Conservation (phyloP, 1,139 yeast genomes). For the Blastobotrys elegans region DNA sequence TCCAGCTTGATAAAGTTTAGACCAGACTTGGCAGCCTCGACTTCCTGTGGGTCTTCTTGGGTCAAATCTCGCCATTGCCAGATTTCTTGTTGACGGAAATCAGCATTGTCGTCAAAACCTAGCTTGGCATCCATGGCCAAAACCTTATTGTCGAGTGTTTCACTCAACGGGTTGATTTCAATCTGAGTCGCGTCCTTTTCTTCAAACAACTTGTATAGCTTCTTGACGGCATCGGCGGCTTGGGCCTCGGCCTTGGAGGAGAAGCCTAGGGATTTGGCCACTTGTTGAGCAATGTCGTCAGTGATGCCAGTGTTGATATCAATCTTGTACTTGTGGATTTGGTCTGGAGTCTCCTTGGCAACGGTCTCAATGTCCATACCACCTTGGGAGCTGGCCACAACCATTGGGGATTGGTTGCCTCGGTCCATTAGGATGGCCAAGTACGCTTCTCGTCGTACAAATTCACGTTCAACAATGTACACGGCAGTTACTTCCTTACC, state of each 20-base stretch:
- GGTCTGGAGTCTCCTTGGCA: slow-evolving; percentile 85
- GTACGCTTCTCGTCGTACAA: slow-evolving; percentile 91
- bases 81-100: slow-evolving; percentile 91
- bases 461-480: slow-evolving; percentile 90
- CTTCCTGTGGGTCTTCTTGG: slow-evolving; percentile 98
- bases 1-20: slow-evolving; percentile 95
- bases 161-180: slow-evolving; percentile 97
- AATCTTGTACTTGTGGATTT: slow-evolving; percentile 85
- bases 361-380: slow-evolving; percentile 99
- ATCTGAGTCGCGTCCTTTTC: slow-evolving; percentile 97
- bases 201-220: slow-evolving; percentile 78
- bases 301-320: slow-evolving; percentile 77
- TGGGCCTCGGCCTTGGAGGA: slow-evolving; percentile 71
- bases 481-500: slow-evolving; percentile 98
- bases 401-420: slow-evolving; percentile 80
- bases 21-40: slow-evolving; percentile 83
- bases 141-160: slow-evolving; percentile 84
- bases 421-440: slow-evolving; percentile 95
- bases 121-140: slow-evolving; percentile 99
- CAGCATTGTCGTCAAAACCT: slow-evolving; percentile 95
- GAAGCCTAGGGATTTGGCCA: slow-evolving; percentile 81
- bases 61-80: slow-evolving; percentile 95
- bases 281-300: slow-evolving; percentile 64
- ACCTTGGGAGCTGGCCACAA: slow-evolving; percentile 96
- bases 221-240: slow-evolving; percentile 83